Conservation (phyloP, 345 rosid species). For the Salix caprea region DNA sequence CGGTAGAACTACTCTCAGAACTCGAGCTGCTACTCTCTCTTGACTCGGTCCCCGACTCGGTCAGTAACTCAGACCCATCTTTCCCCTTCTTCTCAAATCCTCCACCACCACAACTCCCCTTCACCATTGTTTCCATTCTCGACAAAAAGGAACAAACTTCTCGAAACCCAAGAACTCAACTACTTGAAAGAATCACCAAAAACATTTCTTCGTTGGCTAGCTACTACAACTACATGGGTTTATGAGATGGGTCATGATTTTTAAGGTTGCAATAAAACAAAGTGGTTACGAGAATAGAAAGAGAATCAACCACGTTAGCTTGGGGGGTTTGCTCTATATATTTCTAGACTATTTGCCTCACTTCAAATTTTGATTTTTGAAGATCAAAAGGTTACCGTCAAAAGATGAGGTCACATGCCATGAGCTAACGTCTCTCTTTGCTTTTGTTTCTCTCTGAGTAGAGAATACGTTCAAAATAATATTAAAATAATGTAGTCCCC, state of each 20-base stretch:
- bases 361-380: slow-evolving; percentile 38
- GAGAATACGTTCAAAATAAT: slow-evolving; percentile 43
- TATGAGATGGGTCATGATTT: slow-evolving; percentile 9
- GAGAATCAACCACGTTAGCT: neutral
- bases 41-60: slow-evolving; percentile 50
- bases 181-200: slow-evolving; percentile 4
- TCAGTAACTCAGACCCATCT: slow-evolving; percentile 35
- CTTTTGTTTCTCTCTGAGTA: slow-evolving; percentile 6
- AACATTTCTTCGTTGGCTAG: neutral
- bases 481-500: slow-evolving; percentile 14
- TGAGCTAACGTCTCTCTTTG: slow-evolving; percentile 48
- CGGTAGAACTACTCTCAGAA: slow-evolving; percentile 31
- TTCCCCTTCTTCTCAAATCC: slow-evolving; percentile 33
- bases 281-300: neutral
- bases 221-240: neutral
- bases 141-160: neutral
- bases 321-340: neutral
- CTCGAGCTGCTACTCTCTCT: slow-evolving; percentile 49
- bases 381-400: slow-evolving; percentile 24
- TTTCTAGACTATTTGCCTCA: slow-evolving; percentile 11
- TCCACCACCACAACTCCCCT: slow-evolving; percentile 31
- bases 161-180: slow-evolving; percentile 2
- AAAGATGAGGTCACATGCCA: slow-evolving; percentile 26
- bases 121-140: slow-evolving; percentile 54
- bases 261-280: neutral